These are phyloP conservation scores for Penicillium sp. DNA, from an alignment of 2,329 filamentous ascomycete genomes.

Conservation along the genomic window DNA sequence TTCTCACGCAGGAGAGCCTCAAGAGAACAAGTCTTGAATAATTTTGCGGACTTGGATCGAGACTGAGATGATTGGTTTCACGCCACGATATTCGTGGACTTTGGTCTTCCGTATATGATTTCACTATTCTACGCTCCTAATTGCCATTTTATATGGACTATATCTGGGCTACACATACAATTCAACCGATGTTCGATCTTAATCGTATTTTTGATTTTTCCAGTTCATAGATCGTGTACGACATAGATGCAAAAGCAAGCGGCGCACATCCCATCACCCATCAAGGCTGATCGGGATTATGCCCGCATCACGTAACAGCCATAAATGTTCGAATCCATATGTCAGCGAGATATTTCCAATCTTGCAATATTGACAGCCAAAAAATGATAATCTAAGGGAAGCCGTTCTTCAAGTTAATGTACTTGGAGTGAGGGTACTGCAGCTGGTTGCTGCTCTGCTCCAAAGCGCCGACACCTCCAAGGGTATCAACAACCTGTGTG, in stretches of 20 bases:
- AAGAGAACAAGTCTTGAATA: not conserved
- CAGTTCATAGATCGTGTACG: not conserved
- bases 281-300: not conserved
- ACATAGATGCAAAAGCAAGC: not conserved
- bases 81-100: not conserved
- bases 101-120: too few species aligned
- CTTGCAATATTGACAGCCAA: not conserved
- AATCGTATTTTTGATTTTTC: not conserved
- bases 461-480: constrained; percentile 36
- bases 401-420: constrained; percentile 47
- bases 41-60: not conserved
- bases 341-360: constrained; percentile 1
- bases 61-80: too few species aligned
- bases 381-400: constrained; percentile 5
- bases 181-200: not conserved
- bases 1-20: not conserved
- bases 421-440: constrained; percentile 52
- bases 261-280: not conserved
- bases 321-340: not conserved
- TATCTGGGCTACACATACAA: not conserved
- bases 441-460: constrained; percentile 49
- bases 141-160: not conserved
- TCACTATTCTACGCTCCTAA: not conserved
- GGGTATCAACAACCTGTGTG: constrained; percentile 29
- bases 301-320: not conserved